Conservation (phyloP, 306 rosid genomes). For the Trifolium subterraneum region DNA sequence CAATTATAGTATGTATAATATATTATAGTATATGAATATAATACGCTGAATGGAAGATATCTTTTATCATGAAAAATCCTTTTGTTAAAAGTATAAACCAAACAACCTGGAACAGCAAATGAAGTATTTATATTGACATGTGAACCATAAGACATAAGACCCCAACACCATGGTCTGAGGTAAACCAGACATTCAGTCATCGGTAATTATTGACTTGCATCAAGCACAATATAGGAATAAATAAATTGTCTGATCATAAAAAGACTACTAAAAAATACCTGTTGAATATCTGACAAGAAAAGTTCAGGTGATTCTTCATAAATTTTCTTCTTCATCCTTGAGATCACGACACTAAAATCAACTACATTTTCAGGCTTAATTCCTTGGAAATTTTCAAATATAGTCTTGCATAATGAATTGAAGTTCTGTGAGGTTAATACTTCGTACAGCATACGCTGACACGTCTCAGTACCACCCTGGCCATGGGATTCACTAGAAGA, state of each 20-base stretch:
- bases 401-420: conserved; percentile 64
- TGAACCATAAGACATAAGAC: neutral
- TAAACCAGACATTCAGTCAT: conserved; percentile 33
- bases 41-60: neutral
- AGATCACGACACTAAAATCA: conserved; percentile 71
- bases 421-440: conserved; percentile 76
- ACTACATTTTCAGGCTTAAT: conserved; percentile 68
- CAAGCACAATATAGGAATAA: conserved; percentile 25
- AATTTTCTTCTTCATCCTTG: conserved; percentile 72
- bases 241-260: conserved; percentile 3
- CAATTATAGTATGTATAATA: neutral
- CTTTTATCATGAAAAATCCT: conserved; percentile 4
- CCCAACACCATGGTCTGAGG: conserved; percentile 10
- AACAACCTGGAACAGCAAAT: neutral
- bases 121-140: conserved; percentile 5
- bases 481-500: conserved; percentile 53
- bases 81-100: conserved; percentile 7
- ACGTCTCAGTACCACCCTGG: conserved; percentile 47
- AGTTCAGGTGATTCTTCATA: conserved; percentile 77
- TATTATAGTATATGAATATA: too few species aligned
- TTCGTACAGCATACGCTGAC: conserved; percentile 61
- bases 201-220: neutral
- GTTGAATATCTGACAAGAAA: conserved; percentile 82
- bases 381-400: conserved; percentile 76
- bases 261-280: conserved; percentile 58